Base-by-base conservation (phyloP, 2,329 filamentous ascomycete genomes). In the Hypoxylon sp. region DNA sequence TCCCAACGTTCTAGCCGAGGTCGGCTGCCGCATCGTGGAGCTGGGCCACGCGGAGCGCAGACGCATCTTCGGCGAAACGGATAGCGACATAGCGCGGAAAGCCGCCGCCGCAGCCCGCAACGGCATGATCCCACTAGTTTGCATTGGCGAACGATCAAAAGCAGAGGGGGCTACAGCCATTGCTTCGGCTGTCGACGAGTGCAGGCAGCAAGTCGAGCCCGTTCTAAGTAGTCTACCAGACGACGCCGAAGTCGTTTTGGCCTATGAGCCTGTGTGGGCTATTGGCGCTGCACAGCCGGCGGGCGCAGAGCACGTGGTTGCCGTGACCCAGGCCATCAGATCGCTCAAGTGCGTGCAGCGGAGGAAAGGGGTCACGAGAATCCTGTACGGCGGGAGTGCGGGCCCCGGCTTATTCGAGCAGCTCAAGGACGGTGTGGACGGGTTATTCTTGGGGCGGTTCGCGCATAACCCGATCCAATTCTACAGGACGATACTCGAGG, bases 251-350 rank as follows among this genome's bases (percentile, higher is more conserved):
- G 85, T 96, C 4, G 86, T 95, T 5, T 84, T 96, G 61, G 93
- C 93, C 0, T 96, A 96, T 75, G 93, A 96, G 81, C 93, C 93
- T 6, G 92, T 96, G 1, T 96, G 93, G 93, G 93, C 93, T 0
- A 96, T 96, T 77, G 93, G 93, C 0, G 89, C 92, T 8, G 81
- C 85, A 1, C 82, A 90, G 73, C 92, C 93, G 2, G 93, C 93
- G 0, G 85, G 85, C 6, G 86, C 89, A 16, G 88, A 90, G 66
- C 90, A 96, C 75, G 91, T 96, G 0, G 85, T 90, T 3, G 85
- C 83, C 37, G 91, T 96, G 1, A 89, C 91, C 14, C 84, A 84
- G 71, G 87, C 87, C 16, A 83, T 94, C 51, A 84, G 90, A 57
- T 73, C 74, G 5, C 77, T 87, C 9, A 83, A 87, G 25, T 81